Percentiles rank a stretch among this genome's conserved stretches.
Evolutionary conservation across 345 rosid species (phyloP).

Genomic region (Psidium guajava): DNA sequence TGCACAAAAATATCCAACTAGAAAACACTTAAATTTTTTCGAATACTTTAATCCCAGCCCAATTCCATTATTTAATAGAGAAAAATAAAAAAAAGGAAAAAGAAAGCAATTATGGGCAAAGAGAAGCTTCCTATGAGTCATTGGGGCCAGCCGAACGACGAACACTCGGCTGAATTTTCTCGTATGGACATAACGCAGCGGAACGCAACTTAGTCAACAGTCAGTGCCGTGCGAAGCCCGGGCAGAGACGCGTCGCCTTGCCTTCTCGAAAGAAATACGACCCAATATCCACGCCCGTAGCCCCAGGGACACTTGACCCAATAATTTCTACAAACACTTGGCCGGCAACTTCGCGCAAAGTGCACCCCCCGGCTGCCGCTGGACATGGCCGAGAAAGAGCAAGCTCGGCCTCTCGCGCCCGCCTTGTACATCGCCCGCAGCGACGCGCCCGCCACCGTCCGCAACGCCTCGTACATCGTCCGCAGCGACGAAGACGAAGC

Average conservation of each 20-base stretch:
- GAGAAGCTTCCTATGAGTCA: neutral
- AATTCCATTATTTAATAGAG: neutral
- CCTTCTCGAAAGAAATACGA: neutral
- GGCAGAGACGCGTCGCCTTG: neutral
- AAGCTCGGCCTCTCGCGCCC: constrained; percentile 22
- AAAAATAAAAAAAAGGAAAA: neutral
- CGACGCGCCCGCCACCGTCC: neutral
- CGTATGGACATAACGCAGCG: neutral
- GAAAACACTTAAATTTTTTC: neutral
- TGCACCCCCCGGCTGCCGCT: neutral
- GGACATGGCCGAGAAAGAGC: neutral
- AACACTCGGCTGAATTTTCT: neutral
- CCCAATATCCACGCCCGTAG: neutral
- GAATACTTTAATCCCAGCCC: neutral
- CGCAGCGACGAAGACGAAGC: constrained; percentile 11
- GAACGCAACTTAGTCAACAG: neutral
- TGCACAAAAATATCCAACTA: neutral
- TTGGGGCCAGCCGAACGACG: neutral
- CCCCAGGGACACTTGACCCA: neutral
- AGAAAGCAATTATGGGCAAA: neutral
- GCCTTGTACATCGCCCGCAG: neutral
- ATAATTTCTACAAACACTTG: neutral
- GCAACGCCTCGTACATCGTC: neutral
- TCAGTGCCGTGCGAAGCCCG: neutral
- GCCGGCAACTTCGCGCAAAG: neutral